Percentiles rank a stretch among this genome's conserved stretches.
Evolutionary conservation across 768 basidiomycete genomes (phyloP).

Genomic region (Termitomyces sp.): DNA sequence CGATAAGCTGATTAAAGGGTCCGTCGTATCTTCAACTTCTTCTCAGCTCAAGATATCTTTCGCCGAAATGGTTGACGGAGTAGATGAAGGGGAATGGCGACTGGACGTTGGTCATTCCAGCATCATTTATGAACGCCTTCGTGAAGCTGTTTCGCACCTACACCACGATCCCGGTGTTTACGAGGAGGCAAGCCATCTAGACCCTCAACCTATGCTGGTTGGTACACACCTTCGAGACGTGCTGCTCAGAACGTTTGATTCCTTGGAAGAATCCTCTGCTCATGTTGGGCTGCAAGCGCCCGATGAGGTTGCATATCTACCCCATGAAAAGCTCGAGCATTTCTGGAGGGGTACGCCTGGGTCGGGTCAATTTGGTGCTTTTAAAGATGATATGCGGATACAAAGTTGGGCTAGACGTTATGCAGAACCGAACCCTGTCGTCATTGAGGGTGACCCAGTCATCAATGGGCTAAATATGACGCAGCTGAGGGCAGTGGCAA

Average conservation of each 20-base stretch:
- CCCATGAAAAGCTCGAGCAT: constrained; percentile 35
- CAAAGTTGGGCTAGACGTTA: constrained; percentile 81
- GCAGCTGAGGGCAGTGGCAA: constrained; percentile 80
- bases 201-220: constrained; percentile 51
- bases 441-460: constrained; percentile 75
- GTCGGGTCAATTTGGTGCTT: constrained; percentile 38
- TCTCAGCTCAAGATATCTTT: constrained; percentile 61
- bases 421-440: constrained; percentile 50
- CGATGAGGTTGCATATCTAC: constrained; percentile 34
- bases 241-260: constrained; percentile 55
- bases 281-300: constrained; percentile 33
- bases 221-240: constrained; percentile 76
- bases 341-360: constrained; percentile 10
- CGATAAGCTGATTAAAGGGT: constrained; percentile 51
- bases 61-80: constrained; percentile 33
- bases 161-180: constrained; percentile 46
- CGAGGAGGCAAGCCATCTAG: constrained; percentile 27
- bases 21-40: constrained; percentile 43
- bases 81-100: constrained; percentile 53
- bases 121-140: constrained; percentile 66
- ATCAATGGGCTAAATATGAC: constrained; percentile 62
- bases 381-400: constrained; percentile 71
- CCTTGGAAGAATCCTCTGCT: constrained; percentile 23
- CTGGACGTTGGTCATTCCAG: constrained; percentile 71
- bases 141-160: constrained; percentile 56